These are phyloP conservation scores for Yarrowia sp. DNA, from an alignment of 805 yeast species.

Conservation along the genomic window DNA sequence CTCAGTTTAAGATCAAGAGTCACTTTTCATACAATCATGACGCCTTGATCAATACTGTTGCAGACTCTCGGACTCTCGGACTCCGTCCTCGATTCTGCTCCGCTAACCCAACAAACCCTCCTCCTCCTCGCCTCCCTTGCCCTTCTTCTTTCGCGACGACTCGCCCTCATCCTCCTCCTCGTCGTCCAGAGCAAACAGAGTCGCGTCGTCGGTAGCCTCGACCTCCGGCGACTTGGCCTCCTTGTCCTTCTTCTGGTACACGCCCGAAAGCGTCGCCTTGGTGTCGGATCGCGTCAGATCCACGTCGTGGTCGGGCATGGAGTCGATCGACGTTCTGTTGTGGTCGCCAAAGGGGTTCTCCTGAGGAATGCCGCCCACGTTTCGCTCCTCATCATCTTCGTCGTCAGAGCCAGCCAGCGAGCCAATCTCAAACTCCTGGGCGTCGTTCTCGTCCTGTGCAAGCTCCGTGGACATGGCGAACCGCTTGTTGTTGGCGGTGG, in stretches of 20 bases:
- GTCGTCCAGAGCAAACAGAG: constrained; percentile 22
- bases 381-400: constrained; percentile 40
- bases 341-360: constrained; percentile 26
- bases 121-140: constrained; percentile 13
- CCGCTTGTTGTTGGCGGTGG: constrained; percentile 91
- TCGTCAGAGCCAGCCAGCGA: constrained; percentile 47
- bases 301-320: constrained; percentile 14
- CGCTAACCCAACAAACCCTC: constrained; percentile 3
- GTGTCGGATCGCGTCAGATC: constrained; percentile 20
- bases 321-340: constrained; percentile 1
- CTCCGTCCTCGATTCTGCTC: too few relatives aligned
- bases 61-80: too few relatives aligned
- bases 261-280: constrained; percentile 12
- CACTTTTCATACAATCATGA: too few relatives aligned
- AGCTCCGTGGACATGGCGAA: constrained; percentile 92
- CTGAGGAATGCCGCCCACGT: constrained; percentile 9
- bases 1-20: too few relatives aligned
- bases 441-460: constrained; percentile 67
- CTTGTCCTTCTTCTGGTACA: constrained; percentile 23
- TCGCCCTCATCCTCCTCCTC: constrained; percentile 20
- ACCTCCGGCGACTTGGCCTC: constrained; percentile 14
- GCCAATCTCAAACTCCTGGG: constrained; percentile 64
- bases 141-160: constrained; percentile 4
- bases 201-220: constrained; percentile 18
- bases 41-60: too few relatives aligned